Evolutionary conservation across 306 rosid species (phyloP).

Genomic region (Vigna reflexopilosa): DNA sequence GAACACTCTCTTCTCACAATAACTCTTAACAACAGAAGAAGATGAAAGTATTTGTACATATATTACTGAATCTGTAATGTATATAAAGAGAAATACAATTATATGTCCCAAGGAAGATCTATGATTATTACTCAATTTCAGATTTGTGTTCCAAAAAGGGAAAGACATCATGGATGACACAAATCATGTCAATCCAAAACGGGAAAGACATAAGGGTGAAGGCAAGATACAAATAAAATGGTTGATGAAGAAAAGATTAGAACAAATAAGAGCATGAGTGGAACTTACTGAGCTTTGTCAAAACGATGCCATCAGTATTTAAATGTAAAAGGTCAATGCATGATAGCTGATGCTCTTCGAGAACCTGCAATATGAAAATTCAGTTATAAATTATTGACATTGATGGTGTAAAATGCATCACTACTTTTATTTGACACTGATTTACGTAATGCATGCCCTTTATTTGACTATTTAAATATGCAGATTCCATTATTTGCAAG

Average conservation of each 20-base stretch:
- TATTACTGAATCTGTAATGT: no score
- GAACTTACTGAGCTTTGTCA: slow-evolving; percentile 80
- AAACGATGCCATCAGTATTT: slow-evolving; percentile 71
- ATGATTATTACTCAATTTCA: not conserved
- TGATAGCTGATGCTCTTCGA: slow-evolving; percentile 83
- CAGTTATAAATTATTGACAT: slow-evolving; percentile 38
- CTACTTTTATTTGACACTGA: not conserved
- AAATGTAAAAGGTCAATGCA: slow-evolving; percentile 75
- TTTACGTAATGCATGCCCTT: not conserved
- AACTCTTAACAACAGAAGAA: no score
- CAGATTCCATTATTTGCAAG: not conserved
- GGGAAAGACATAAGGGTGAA: slow-evolving; percentile 5
- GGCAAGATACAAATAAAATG: slow-evolving; percentile 22
- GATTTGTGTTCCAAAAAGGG: not conserved
- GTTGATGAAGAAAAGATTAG: slow-evolving; percentile 26
- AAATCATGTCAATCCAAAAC: not conserved
- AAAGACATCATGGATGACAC: slow-evolving; percentile 6
- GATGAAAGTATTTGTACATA: no score
- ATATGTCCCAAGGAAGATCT: no score
- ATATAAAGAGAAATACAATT: no score
- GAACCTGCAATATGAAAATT: slow-evolving; percentile 68
- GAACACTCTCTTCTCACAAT: no score
- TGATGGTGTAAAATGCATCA: slow-evolving; percentile 31
- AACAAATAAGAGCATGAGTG: slow-evolving; percentile 19
- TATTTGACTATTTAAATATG: not conserved